phyloP scores from a whole-genome alignment of 2,329 filamentous ascomycete genomes.

The Raffaelea deltoideospora region DNA sequence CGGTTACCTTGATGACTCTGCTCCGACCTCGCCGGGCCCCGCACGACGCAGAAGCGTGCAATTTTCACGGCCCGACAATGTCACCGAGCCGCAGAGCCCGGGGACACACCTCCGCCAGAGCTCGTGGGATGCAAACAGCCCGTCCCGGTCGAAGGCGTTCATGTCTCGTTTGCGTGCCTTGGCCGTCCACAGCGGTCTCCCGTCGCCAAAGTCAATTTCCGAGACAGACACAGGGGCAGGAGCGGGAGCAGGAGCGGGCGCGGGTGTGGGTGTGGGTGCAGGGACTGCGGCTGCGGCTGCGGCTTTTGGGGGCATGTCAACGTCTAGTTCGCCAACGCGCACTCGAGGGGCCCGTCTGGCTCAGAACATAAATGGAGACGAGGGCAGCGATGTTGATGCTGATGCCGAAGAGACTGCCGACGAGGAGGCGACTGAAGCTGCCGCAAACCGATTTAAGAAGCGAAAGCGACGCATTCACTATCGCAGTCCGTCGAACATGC shows the following conservation, averaged over 20 bases:
- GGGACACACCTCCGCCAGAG: slow-evolving; percentile 34
- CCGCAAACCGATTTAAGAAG: slow-evolving; percentile 39
- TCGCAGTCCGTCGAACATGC: slow-evolving; percentile 31
- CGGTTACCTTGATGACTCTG: no score
- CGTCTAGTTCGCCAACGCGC: slow-evolving; percentile 31
- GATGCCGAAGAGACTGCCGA: slow-evolving; percentile 80
- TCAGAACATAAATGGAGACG: slow-evolving; percentile 23
- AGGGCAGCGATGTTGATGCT: slow-evolving; percentile 37
- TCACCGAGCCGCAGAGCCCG: slow-evolving; percentile 25
- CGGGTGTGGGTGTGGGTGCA: no score
- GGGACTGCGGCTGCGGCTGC: no score
- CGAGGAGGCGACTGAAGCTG: slow-evolving; percentile 41
- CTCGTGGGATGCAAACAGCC: slow-evolving; percentile 53
- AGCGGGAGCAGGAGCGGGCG: neutral
- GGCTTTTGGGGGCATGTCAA: no score
- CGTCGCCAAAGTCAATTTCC: slow-evolving; percentile 21
- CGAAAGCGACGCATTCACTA: slow-evolving; percentile 50
- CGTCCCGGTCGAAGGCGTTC: slow-evolving; percentile 46
- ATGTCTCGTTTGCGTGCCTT: slow-evolving; percentile 69
- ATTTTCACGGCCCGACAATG: slow-evolving; percentile 45
- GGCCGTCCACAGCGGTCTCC: slow-evolving; percentile 35
- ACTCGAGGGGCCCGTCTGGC: slow-evolving; percentile 21
- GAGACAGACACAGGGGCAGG: no score
- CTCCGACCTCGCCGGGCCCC: slow-evolving; percentile 4
- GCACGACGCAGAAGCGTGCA: slow-evolving; percentile 54